These are phyloP conservation scores for Spatholobus suberectus DNA, from an alignment of 306 rosid species.

Conservation along the genomic window DNA sequence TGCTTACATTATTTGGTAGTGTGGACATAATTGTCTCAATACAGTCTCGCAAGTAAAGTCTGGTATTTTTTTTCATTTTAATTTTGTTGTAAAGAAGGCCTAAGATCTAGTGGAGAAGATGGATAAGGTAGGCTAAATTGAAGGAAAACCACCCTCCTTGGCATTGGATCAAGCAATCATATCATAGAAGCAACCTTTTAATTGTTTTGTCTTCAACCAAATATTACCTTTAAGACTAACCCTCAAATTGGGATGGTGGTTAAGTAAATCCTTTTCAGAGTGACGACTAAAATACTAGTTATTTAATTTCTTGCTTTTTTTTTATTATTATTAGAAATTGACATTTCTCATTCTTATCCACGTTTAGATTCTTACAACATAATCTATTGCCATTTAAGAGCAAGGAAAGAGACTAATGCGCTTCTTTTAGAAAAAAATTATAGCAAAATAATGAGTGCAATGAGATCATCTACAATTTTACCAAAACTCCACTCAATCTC, in stretches of 20 bases:
- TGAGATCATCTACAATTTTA: background rate
- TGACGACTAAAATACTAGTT: background rate
- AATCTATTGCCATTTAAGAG: background rate
- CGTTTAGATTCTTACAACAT: conserved; percentile 1
- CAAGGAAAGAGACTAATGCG: background rate
- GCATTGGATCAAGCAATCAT: background rate
- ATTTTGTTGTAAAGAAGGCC: background rate
- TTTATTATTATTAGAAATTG: background rate
- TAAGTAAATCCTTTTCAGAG: background rate
- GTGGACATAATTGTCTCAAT: background rate
- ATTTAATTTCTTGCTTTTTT: background rate
- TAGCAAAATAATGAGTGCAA: background rate
- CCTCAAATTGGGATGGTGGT: background rate
- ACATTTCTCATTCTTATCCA: conserved; percentile 42
- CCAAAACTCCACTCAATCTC: background rate
- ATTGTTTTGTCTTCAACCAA: background rate
- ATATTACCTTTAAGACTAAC: background rate
- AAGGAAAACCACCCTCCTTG: background rate
- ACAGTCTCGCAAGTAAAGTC: background rate
- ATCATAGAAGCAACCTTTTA: background rate
- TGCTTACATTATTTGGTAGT: no score
- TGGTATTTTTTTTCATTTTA: background rate
- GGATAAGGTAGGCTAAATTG: background rate
- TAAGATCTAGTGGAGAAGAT: background rate
- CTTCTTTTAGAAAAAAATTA: background rate